Conservation (phyloP, 208 protist species). For the Crithidia thermophila region DNA sequence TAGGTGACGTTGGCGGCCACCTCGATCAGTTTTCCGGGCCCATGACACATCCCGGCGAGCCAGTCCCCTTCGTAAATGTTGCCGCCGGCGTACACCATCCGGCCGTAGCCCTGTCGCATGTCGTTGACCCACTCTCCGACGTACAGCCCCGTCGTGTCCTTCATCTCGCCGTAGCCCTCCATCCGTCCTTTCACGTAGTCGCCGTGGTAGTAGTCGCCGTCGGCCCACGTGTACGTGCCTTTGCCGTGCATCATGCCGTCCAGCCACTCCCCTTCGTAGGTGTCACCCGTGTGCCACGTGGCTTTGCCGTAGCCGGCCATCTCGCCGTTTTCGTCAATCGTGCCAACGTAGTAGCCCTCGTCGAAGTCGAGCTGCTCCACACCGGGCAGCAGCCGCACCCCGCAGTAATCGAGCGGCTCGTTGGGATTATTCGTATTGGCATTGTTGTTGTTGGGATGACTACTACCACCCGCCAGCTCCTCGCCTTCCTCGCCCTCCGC, state of each 20-base stretch:
- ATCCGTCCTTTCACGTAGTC: slow-evolving; percentile 67
- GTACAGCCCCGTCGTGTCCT: slow-evolving; percentile 80
- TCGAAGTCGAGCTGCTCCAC: slow-evolving; percentile 70
- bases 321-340: slow-evolving; percentile 61
- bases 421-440: slow-evolving; percentile 1
- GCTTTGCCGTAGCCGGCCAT: slow-evolving; percentile 82
- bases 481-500: too few species aligned
- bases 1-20: slow-evolving; percentile 45
- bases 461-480: too few species aligned
- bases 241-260: slow-evolving; percentile 73
- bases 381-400: slow-evolving; percentile 42
- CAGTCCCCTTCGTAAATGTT: slow-evolving; percentile 91
- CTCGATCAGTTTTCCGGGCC: slow-evolving; percentile 79
- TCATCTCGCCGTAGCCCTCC: slow-evolving; percentile 79
- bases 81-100: slow-evolving; percentile 75
- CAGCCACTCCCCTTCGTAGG: slow-evolving; percentile 82
- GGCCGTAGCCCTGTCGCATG: slow-evolving; percentile 77
- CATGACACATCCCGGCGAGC: slow-evolving; percentile 81
- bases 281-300: slow-evolving; percentile 80
- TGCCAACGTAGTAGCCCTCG: slow-evolving; percentile 81
- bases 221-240: slow-evolving; percentile 79
- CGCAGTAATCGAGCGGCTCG: slow-evolving; percentile 36
- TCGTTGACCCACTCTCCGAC: slow-evolving; percentile 87
- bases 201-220: slow-evolving; percentile 78
- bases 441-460: too few species aligned